phyloP scores from a whole-genome alignment of 164 flowering plant species.

The Vitis labrusca region DNA sequence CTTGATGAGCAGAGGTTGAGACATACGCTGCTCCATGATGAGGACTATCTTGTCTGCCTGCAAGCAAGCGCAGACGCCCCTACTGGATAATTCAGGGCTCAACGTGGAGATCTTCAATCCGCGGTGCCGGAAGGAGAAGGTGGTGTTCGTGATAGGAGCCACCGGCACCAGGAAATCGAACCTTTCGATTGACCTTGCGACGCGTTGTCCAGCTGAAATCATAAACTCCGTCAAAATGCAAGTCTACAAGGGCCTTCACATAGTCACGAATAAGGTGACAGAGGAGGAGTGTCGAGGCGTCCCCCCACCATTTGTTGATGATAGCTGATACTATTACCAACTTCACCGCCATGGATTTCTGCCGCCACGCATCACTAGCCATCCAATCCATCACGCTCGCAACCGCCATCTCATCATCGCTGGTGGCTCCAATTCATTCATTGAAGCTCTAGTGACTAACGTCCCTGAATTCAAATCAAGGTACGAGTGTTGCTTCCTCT shows the following conservation, averaged over 20 bases:
- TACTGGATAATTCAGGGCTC: slow-evolving; percentile 32
- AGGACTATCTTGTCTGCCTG: slow-evolving; percentile 25
- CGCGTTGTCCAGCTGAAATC: slow-evolving; percentile 59
- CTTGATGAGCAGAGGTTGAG: not conserved
- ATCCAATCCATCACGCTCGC: slow-evolving; percentile 39
- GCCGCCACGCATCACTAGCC: slow-evolving; percentile 32
- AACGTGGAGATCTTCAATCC: slow-evolving; percentile 28
- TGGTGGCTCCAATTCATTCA: slow-evolving; percentile 84
- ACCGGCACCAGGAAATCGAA: slow-evolving; percentile 86
- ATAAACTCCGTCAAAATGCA: slow-evolving; percentile 90
- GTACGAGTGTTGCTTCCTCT: slow-evolving; percentile 65
- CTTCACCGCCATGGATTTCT: slow-evolving; percentile 56
- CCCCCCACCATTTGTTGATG: slow-evolving; percentile 75
- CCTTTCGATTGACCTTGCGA: slow-evolving; percentile 78
- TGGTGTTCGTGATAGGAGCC: slow-evolving; percentile 76
- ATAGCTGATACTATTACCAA: slow-evolving; percentile 40
- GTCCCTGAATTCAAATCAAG: slow-evolving; percentile 32
- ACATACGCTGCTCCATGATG: slow-evolving; percentile 17
- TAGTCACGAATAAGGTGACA: slow-evolving; percentile 82
- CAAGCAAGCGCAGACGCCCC: slow-evolving; percentile 35
- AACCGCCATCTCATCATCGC: slow-evolving; percentile 69
- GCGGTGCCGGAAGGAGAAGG: slow-evolving; percentile 56
- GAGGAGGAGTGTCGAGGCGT: slow-evolving; percentile 57
- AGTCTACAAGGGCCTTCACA: slow-evolving; percentile 65
- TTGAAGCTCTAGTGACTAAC: slow-evolving; percentile 56